phyloP scores from a whole-genome alignment of 345 rosid species.

The Brassica juncea region DNA sequence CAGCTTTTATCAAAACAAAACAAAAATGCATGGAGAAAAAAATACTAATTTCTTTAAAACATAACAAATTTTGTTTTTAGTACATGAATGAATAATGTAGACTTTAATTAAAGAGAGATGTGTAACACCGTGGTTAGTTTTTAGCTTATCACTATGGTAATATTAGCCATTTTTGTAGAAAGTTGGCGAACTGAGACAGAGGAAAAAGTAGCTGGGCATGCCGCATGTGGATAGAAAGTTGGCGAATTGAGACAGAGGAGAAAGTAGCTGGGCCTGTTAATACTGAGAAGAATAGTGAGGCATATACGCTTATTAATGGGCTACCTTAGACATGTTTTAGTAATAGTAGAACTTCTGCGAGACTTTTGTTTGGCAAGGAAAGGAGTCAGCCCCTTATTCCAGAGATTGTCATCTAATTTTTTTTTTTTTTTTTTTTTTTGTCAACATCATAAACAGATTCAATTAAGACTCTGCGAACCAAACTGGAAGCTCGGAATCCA shows the following conservation, averaged over 20 bases:
- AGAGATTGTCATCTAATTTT: neutral
- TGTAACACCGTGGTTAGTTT: neutral
- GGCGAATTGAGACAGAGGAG: neutral
- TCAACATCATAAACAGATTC: no score
- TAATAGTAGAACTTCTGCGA: neutral
- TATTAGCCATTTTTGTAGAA: neutral
- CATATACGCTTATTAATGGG: neutral
- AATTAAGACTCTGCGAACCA: no score
- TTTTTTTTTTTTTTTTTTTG: no score
- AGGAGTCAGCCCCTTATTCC: neutral
- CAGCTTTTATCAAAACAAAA: neutral
- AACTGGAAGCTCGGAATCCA: no score
- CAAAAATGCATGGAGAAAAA: neutral
- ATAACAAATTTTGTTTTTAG: neutral
- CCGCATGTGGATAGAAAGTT: neutral
- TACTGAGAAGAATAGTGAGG: neutral
- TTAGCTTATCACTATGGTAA: neutral
- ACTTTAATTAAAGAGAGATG: neutral
- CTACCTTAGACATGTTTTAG: neutral
- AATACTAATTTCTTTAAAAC: neutral
- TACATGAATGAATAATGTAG: neutral
- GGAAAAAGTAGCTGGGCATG: neutral
- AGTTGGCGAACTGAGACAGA: neutral
- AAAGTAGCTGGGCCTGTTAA: neutral
- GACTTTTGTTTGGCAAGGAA: neutral